Evolutionary conservation across 2,329 filamentous ascomycete species (phyloP).

Genomic region (Colletotrichum lindemuthianum): DNA sequence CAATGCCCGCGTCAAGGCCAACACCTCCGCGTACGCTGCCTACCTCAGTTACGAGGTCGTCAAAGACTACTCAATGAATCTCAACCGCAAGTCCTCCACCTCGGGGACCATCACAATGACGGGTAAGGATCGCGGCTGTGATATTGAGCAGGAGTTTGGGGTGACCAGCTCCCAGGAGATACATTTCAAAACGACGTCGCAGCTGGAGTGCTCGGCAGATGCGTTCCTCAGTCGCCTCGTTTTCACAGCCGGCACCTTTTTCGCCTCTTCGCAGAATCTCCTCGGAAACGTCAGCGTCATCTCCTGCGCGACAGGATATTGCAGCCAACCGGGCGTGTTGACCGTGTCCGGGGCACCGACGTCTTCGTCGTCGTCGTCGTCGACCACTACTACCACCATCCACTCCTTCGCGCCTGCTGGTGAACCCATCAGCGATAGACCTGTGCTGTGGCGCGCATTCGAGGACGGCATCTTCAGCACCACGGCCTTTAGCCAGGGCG

Average conservation of each 20-base stretch:
- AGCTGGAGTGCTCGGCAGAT: conserved; percentile 8
- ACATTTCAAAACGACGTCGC: conserved; percentile 4
- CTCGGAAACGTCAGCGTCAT: conserved; percentile 20
- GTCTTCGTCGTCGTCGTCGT: not conserved
- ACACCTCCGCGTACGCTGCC: conserved; percentile 11
- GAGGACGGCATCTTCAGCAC: conserved; percentile 9
- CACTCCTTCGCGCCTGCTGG: not conserved
- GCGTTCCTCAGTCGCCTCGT: conserved; percentile 13
- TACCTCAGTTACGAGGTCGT: conserved; percentile 12
- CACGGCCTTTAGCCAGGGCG: not conserved
- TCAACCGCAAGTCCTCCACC: not conserved
- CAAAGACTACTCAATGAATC: conserved; percentile 3
- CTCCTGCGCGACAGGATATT: conserved; percentile 15
- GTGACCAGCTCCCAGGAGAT: not conserved
- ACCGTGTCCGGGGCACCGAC: not conserved
- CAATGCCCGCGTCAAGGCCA: not conserved
- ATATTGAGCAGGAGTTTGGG: conserved; percentile 7
- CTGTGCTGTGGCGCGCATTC: conserved; percentile 12
- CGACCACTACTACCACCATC: not conserved
- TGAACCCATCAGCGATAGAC: not conserved
- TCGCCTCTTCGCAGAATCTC: not conserved
- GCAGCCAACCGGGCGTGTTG: not conserved
- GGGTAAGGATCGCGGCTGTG: conserved; percentile 7
- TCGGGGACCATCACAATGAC: not conserved
- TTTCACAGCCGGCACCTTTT: conserved; percentile 1